These are phyloP conservation scores for Gossypium ekmanianum DNA, from an alignment of 345 rosid genomes.

Conservation along the genomic window DNA sequence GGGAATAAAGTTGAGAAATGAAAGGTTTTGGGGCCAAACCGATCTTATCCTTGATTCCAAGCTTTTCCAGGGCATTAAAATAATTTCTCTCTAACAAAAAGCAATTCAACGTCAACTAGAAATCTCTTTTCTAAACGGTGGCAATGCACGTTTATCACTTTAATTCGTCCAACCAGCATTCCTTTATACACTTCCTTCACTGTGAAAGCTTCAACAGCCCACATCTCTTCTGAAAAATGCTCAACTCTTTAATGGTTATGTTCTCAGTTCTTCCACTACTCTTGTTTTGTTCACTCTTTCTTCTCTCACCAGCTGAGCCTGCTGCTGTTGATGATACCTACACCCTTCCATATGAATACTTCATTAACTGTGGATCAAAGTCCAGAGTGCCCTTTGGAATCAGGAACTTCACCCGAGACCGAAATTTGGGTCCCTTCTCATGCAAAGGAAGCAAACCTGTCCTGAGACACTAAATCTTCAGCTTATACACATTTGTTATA, in stretches of 20 bases:
- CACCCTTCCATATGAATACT: slow-evolving; percentile 32
- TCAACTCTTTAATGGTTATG: neutral
- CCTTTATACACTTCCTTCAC: neutral
- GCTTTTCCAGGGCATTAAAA: neutral
- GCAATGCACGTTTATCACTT: slow-evolving; percentile 5
- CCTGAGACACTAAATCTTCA: slow-evolving; percentile 1
- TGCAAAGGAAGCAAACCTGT: slow-evolving; percentile 7
- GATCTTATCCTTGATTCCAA: neutral
- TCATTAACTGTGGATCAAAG: slow-evolving; percentile 51
- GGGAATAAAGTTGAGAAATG: neutral
- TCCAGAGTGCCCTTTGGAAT: neutral
- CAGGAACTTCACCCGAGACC: neutral
- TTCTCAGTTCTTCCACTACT: neutral
- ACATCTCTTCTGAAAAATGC: neutral
- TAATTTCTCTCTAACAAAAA: neutral
- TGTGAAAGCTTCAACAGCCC: neutral
- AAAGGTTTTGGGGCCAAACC: neutral
- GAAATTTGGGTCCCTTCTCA: slow-evolving; percentile 17
- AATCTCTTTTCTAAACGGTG: neutral
- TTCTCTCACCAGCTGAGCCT: neutral
- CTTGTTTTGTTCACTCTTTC: neutral
- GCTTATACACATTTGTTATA: slow-evolving; percentile 23
- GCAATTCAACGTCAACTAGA: neutral
- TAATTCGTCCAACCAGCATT: neutral
- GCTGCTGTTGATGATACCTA: slow-evolving; percentile 15